Evolutionary conservation across 768 basidiomycete genomes (phyloP).

Genomic region (Suillus tomentosus): DNA sequence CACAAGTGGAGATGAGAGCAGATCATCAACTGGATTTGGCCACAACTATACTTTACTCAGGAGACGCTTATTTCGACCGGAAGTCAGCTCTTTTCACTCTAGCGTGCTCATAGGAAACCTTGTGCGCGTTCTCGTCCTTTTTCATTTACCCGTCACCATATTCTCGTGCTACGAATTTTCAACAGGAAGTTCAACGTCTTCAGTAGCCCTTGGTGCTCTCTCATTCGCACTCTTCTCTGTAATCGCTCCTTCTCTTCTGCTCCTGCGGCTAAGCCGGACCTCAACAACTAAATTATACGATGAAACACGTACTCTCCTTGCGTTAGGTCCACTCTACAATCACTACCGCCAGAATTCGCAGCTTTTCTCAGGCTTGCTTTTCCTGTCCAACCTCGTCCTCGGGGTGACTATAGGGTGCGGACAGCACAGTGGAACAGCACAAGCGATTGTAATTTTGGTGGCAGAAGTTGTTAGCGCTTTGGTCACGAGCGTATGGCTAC

Average conservation of each 20-base stretch:
- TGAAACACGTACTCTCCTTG: conserved; percentile 88
- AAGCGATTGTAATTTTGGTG: conserved; percentile 87
- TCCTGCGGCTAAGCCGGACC: conserved; percentile 77
- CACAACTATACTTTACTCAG: conserved; percentile 29
- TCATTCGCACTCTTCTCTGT: conserved; percentile 83
- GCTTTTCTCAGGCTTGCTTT: conserved; percentile 79
- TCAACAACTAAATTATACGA: conserved; percentile 92
- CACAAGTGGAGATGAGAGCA: conserved; percentile 30
- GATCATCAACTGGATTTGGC: conserved; percentile 29
- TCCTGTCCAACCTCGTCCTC: conserved; percentile 79
- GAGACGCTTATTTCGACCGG: conserved; percentile 43
- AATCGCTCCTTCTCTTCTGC: conserved; percentile 69
- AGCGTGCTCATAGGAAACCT: conserved; percentile 88
- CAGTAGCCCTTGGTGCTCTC: conserved; percentile 78
- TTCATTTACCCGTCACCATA: conserved; percentile 92
- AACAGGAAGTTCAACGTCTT: conserved; percentile 49
- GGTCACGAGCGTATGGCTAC: conserved; percentile 91
- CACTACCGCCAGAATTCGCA: conserved; percentile 91
- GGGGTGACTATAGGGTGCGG: conserved; percentile 88
- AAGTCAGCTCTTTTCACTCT: conserved; percentile 78
- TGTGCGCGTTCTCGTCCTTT: conserved; percentile 85
- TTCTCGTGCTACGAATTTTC: conserved; percentile 76
- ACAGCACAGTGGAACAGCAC: conserved; percentile 87
- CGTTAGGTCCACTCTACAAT: conserved; percentile 92
- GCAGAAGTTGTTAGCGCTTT: conserved; percentile 87